These are phyloP conservation scores for Gossypium longicalyx DNA, from an alignment of 345 rosid species.

Conservation along the genomic window DNA sequence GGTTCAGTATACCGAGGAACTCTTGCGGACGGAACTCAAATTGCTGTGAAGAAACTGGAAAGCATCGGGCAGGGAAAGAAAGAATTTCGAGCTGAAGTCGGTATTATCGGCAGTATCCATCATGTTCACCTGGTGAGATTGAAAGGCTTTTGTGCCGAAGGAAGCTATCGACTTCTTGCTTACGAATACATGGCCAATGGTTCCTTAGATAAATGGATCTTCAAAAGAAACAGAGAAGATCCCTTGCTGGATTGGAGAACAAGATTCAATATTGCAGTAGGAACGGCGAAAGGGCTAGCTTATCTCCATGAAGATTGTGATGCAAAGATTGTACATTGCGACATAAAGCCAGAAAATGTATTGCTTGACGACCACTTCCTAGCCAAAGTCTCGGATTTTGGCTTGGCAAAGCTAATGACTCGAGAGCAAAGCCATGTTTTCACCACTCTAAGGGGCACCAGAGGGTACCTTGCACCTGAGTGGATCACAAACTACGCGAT, in stretches of 20 bases:
- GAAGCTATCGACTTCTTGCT: constrained; percentile 73
- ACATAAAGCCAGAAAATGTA: constrained; percentile 90
- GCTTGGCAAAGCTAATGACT: constrained; percentile 86
- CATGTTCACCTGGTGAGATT: constrained; percentile 85
- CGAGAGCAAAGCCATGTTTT: constrained; percentile 91
- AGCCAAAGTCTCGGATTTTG: constrained; percentile 94
- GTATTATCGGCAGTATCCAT: constrained; percentile 88
- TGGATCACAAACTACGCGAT: constrained; percentile 95
- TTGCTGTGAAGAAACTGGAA: constrained; percentile 96
- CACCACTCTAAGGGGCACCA: constrained; percentile 84
- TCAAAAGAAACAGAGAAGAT: constrained; percentile 39
- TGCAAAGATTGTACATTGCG: constrained; percentile 75
- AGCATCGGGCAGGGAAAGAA: constrained; percentile 94
- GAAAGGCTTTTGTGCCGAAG: constrained; percentile 87
- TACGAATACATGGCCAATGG: constrained; percentile 84
- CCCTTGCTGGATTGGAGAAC: constrained; percentile 61
- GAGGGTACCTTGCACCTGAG: constrained; percentile 92
- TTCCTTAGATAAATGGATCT: constrained; percentile 90
- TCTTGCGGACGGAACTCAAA: constrained; percentile 67
- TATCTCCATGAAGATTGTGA: constrained; percentile 92
- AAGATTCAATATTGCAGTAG: constrained; percentile 69
- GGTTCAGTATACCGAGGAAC: constrained; percentile 81
- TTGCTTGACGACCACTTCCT: constrained; percentile 69
- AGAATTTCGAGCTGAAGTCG: constrained; percentile 92
- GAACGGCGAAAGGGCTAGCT: constrained; percentile 89